Base-by-base conservation (phyloP, 2,329 filamentous ascomycete genomes). In the Cytospora piceae region DNA sequence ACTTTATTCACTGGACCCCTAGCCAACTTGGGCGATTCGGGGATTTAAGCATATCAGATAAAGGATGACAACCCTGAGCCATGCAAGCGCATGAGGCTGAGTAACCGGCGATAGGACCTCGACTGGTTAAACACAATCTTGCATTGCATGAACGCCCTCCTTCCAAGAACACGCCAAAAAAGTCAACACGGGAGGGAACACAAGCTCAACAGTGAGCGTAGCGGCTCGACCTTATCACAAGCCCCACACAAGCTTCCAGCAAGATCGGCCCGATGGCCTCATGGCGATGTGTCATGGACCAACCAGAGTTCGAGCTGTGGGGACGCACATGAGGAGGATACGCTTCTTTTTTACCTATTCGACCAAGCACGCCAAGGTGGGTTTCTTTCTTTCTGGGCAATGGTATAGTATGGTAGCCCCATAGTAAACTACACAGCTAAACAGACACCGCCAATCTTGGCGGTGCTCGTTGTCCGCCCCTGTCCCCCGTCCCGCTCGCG, bases 311-410 rank as follows among this genome's bases (percentile, higher is more conserved):
- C 9, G 20, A n/a, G 4, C n/a, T 24, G n/a, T 24, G 46, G 46
- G 46, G 42, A 5, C n/a, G 42, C 7, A 49, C 11, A 46, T 46
- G 42, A 3, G 17, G n/a, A n/a, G 22, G n/a, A 49, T 49, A 49
- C 46, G 46, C 46, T 49, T 49, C 46, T 49, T 49, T 49, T 49
- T 49, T 24, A 49, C 46, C n/a, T 46, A 39, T 39, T 39, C 15
- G 12, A 39, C 39, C 15, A 29, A n/a, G n/a, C n/a, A n/a, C n/a
- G n/a, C n/a, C n/a, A n/a, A n/a, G 27, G 27, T 29, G 27, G 27
- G 27, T 3, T 29, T 29, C 27, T 29, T 29, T 29, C 27, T 29
- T 3, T 29, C 27, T 29, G 27, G 27, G 27, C 27, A 5, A 29
- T 29, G 27, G 27, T 29, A 29, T 29, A 5, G 5, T 29, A 29